Evolutionary conservation across 768 basidiomycete species (phyloP).

Genomic region (Boletus pseudopeckii): DNA sequence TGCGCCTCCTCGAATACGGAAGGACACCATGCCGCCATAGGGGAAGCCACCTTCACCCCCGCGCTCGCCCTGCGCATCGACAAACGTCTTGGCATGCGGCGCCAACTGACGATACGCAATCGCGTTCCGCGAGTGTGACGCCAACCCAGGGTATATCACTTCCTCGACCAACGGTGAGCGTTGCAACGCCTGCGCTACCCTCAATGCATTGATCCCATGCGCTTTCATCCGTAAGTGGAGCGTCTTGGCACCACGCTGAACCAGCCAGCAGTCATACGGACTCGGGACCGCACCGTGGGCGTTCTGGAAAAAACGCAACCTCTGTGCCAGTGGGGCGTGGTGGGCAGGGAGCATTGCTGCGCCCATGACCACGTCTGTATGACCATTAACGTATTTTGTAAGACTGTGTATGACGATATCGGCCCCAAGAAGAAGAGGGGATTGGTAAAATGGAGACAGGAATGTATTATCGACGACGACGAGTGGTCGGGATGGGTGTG

Average conservation of each 20-base stretch:
- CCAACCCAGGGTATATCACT: constrained; percentile 85
- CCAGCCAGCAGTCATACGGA: constrained; percentile 86
- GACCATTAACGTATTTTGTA: constrained; percentile 92
- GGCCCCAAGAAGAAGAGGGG: constrained; percentile 80
- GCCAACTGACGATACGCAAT: constrained; percentile 62
- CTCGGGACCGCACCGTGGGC: constrained; percentile 83
- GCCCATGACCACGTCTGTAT: constrained; percentile 92
- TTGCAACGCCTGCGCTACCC: constrained; percentile 62
- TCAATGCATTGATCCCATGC: constrained; percentile 81
- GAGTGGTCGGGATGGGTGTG: constrained; percentile 63
- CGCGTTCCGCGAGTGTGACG: constrained; percentile 59
- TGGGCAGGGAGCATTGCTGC: constrained; percentile 66
- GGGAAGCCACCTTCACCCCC: constrained; percentile 62
- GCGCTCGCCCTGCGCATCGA: constrained; percentile 34
- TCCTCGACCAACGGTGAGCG: constrained; percentile 59
- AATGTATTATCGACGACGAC: constrained; percentile 95
- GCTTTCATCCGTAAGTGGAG: constrained; percentile 83
- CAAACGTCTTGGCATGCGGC: constrained; percentile 66
- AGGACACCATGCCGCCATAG: constrained; percentile 86
- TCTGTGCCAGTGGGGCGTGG: constrained; percentile 44
- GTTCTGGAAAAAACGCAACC: constrained; percentile 86
- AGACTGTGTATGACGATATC: constrained; percentile 83
- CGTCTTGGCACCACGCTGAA: constrained; percentile 88
- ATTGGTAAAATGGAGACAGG: constrained; percentile 87
- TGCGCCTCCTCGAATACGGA: constrained; percentile 53